A percentile compares a stretch with the other conserved stretches of the same genome.
phyloP scores from a whole-genome alignment of 2,329 filamentous ascomycete genomes.

The Neonectria sp. region DNA sequence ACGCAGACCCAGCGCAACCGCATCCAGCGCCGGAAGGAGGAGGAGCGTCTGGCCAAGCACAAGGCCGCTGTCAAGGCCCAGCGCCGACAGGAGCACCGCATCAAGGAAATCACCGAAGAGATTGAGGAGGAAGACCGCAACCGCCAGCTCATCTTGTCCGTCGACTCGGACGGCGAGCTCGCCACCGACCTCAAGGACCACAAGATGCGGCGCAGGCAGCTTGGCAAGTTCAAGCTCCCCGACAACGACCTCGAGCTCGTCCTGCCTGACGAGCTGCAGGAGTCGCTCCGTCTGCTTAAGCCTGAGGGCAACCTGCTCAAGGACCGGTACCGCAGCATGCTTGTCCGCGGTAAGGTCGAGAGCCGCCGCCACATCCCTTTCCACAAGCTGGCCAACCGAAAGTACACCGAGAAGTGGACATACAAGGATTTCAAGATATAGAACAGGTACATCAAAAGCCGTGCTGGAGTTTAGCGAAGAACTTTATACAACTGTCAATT shows the following conservation, averaged over 20 bases:
- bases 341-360: conserved; percentile 93
- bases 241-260: conserved; percentile 87
- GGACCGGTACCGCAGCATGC: conserved; percentile 90
- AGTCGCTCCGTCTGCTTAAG: conserved; percentile 85
- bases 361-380: conserved; percentile 83
- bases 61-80: conserved; percentile 82
- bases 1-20: conserved; percentile 90
- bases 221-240: conserved; percentile 82
- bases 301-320: conserved; percentile 96
- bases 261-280: conserved; percentile 85
- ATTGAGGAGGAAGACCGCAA: conserved; percentile 70
- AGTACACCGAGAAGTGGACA: conserved; percentile 94
- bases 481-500: conserved; percentile 9
- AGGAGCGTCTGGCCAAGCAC: conserved; percentile 82
- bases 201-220: conserved; percentile 77
- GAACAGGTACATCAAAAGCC: conserved; percentile 28
- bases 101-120: conserved; percentile 79
- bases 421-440: conserved; percentile 86
- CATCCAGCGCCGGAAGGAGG: conserved; percentile 89
- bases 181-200: conserved; percentile 74
- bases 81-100: conserved; percentile 78
- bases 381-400: conserved; percentile 85
- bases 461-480: conserved; percentile 31
- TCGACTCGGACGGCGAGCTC: conserved; percentile 53
- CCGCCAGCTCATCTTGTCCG: conserved; percentile 58